Evolutionary conservation across 345 rosid genomes (phyloP).

Genomic region (Ceriops tagal): DNA sequence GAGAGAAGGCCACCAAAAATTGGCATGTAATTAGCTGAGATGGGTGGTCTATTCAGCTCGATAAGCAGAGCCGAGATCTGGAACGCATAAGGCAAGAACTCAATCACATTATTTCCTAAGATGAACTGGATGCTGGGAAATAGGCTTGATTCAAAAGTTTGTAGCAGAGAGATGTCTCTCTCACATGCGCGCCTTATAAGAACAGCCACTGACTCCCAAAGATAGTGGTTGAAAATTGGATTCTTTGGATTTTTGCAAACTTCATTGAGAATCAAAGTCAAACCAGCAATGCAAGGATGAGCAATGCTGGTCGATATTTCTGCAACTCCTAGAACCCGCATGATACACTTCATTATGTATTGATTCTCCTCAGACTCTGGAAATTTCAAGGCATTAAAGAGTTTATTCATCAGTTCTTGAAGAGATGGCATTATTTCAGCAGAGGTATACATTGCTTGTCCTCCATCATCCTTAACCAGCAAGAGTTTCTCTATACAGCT

Average conservation of each 20-base stretch:
- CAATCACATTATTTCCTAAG: slow-evolving; percentile 72
- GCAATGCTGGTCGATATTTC: slow-evolving; percentile 73
- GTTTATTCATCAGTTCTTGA: slow-evolving; percentile 56
- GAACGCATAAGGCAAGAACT: slow-evolving; percentile 96
- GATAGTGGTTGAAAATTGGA: slow-evolving; percentile 91
- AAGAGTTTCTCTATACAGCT: slow-evolving; percentile 90
- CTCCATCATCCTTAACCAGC: slow-evolving; percentile 91
- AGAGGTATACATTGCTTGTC: slow-evolving; percentile 56
- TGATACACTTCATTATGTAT: slow-evolving; percentile 90
- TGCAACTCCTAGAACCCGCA: slow-evolving; percentile 88
- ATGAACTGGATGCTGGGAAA: slow-evolving; percentile 81
- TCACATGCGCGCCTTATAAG: slow-evolving; percentile 90
- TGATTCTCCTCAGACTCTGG: slow-evolving; percentile 96
- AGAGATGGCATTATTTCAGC: slow-evolving; percentile 64
- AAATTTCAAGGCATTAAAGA: slow-evolving; percentile 71
- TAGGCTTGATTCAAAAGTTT: slow-evolving; percentile 70
- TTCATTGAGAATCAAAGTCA: slow-evolving; percentile 69
- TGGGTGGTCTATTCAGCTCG: slow-evolving; percentile 82
- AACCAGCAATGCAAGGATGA: slow-evolving; percentile 70
- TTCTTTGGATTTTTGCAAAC: slow-evolving; percentile 91
- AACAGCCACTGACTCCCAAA: slow-evolving; percentile 93
- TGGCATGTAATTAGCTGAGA: slow-evolving; percentile 73
- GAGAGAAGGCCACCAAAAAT: slow-evolving; percentile 74
- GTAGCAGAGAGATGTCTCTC: slow-evolving; percentile 62
- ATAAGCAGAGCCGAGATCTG: slow-evolving; percentile 95